These are phyloP conservation scores for Plasmodium gonderi DNA, from an alignment of 169 alveolate species.

Conservation along the genomic window DNA sequence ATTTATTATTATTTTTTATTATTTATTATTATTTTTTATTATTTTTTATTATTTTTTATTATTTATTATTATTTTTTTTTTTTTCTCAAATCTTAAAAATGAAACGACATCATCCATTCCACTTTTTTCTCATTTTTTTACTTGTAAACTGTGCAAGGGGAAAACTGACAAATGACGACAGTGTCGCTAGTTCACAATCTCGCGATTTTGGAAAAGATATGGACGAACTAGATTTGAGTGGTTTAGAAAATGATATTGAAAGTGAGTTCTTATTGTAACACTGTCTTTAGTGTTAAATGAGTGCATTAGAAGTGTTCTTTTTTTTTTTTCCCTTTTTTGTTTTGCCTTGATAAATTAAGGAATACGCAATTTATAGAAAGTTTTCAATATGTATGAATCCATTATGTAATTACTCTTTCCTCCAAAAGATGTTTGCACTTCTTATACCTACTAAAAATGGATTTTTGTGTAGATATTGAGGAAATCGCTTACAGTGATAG, in stretches of 20 bases:
- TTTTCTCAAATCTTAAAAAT: neutral
- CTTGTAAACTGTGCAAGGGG: neutral
- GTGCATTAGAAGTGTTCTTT: no score
- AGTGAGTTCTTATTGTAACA: no score
- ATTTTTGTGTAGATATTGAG: conserved; percentile 12
- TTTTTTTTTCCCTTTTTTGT: no score
- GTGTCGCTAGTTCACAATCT: neutral
- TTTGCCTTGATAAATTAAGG: no score
- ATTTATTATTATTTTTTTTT: neutral
- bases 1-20: neutral
- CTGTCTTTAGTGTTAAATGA: no score
- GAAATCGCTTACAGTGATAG: conserved; percentile 21
- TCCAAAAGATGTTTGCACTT: no score
- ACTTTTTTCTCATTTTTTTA: neutral
- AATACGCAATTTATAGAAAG: no score
- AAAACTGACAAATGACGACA: neutral
- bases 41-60: conserved; percentile 7
- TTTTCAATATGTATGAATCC: no score
- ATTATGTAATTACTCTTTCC: no score
- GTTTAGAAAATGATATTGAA: conserved; percentile 55
- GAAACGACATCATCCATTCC: conserved; percentile 16
- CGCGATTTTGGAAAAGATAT: conserved; percentile 64
- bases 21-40: neutral
- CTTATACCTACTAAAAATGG: no score
- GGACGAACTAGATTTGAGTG: conserved; percentile 48